Evolutionary conservation across 2,329 filamentous ascomycete species (phyloP).

Genomic region (Diaporthe capsici): DNA sequence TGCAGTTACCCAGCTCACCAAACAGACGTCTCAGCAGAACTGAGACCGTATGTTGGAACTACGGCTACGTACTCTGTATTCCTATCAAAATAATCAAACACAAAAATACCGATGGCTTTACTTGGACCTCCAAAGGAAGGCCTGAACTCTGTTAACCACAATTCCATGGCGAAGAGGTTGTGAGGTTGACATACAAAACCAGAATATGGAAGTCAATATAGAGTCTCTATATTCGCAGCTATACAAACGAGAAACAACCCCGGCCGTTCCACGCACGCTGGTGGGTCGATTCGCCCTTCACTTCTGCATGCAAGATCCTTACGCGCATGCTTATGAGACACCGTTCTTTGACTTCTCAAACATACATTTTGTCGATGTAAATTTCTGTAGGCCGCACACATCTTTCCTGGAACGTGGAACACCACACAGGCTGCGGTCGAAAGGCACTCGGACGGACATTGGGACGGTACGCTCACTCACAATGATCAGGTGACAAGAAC

Average conservation of each 20-base stretch:
- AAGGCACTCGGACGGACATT: background rate
- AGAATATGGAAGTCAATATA: background rate
- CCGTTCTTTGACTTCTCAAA: background rate
- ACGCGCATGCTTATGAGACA: background rate
- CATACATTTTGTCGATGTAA: background rate
- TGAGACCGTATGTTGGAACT: background rate
- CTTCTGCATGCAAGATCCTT: background rate
- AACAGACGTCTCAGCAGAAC: background rate
- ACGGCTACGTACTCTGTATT: background rate
- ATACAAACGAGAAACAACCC: background rate
- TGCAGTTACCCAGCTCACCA: slow-evolving; percentile 7
- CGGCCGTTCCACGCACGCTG: background rate
- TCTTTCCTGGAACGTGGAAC: background rate
- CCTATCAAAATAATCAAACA: background rate
- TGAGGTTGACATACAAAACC: background rate
- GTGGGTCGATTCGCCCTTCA: background rate
- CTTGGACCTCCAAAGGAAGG: background rate
- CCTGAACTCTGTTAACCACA: background rate
- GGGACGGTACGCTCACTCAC: background rate
- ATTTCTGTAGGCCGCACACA: background rate
- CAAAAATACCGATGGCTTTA: too few species aligned
- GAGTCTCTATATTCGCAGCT: too few species aligned
- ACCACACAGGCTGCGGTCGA: background rate
- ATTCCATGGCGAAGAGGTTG: too few species aligned
- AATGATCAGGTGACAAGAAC: background rate